Evolutionary conservation across 169 alveolate genomes (phyloP).

Genomic region (Haemoproteus tartakovskyi): DNA sequence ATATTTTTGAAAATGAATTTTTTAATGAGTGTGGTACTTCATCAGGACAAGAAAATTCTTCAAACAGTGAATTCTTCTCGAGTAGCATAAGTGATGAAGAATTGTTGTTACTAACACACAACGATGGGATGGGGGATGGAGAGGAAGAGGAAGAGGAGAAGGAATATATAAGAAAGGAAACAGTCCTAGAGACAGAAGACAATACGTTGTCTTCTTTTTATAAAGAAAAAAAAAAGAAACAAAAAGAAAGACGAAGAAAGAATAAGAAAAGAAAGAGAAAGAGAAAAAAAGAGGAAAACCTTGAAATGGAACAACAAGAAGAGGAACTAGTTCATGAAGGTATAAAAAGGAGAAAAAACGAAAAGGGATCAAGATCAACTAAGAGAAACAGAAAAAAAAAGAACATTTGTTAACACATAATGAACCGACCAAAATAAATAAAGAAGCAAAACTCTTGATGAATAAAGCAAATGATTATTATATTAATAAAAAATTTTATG

Average conservation of each 20-base stretch:
- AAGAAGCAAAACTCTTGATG: conserved; percentile 71
- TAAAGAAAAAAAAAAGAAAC: neutral
- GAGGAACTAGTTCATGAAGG: neutral
- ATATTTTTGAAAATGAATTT: conserved; percentile 7
- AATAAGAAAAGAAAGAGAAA: neutral
- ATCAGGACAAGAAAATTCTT: neutral
- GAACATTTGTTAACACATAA: neutral
- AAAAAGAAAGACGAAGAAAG: conserved; percentile 3
- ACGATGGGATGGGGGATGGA: neutral
- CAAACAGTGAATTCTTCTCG: neutral
- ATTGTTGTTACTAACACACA: conserved; percentile 3
- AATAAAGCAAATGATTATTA: conserved; percentile 74
- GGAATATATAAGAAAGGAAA: neutral
- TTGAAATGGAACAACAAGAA: neutral
- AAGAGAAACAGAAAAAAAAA: neutral
- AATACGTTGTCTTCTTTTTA: too few species aligned
- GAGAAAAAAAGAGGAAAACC: neutral
- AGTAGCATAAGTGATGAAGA: conserved; percentile 51
- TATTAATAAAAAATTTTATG: conserved; percentile 68
- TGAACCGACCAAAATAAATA: conserved; percentile 66
- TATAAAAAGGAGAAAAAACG: neutral
- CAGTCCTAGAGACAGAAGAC: too few species aligned
- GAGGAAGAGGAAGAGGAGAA: neutral
- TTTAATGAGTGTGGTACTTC: neutral
- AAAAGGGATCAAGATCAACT: neutral